Evolutionary conservation across 2,329 filamentous ascomycete genomes (phyloP).

Genomic region (Alternaria gaisen): DNA sequence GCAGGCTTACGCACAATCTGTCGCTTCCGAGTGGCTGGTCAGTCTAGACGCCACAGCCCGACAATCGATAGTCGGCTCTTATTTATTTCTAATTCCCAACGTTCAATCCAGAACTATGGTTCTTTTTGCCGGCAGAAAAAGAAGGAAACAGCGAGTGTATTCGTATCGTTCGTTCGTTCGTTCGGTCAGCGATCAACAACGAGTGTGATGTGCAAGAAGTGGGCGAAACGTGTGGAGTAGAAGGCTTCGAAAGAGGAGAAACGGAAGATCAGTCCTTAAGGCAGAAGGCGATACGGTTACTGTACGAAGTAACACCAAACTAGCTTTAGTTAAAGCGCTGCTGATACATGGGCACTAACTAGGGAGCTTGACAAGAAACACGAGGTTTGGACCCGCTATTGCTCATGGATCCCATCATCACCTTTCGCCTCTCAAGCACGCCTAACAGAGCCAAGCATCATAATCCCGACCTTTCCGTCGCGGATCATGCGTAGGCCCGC

Average conservation of each 20-base stretch:
- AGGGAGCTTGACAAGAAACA: constrained; percentile 16
- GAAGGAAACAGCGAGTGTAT: not conserved
- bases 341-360: constrained; percentile 23
- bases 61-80: constrained; percentile 10
- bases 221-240: constrained; percentile 5
- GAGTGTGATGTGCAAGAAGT: constrained; percentile 1
- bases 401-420: constrained; percentile 4
- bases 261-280: constrained; percentile 23
- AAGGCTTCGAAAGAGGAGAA: not conserved
- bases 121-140: not conserved
- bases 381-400: constrained; percentile 18
- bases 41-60: constrained; percentile 10
- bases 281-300: constrained; percentile 17
- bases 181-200: not conserved
- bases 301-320: constrained; percentile 3
- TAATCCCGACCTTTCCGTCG: constrained; percentile 13
- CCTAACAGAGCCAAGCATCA: constrained; percentile 2
- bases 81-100: not conserved
- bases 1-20: constrained; percentile 23
- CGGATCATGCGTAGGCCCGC: constrained; percentile 6
- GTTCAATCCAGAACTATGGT: not conserved
- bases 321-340: constrained; percentile 9
- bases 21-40: constrained; percentile 21
- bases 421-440: constrained; percentile 15
- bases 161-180: not conserved